These are phyloP conservation scores for Moricandia moricandioides DNA, from an alignment of 345 rosid species.

Conservation along the genomic window DNA sequence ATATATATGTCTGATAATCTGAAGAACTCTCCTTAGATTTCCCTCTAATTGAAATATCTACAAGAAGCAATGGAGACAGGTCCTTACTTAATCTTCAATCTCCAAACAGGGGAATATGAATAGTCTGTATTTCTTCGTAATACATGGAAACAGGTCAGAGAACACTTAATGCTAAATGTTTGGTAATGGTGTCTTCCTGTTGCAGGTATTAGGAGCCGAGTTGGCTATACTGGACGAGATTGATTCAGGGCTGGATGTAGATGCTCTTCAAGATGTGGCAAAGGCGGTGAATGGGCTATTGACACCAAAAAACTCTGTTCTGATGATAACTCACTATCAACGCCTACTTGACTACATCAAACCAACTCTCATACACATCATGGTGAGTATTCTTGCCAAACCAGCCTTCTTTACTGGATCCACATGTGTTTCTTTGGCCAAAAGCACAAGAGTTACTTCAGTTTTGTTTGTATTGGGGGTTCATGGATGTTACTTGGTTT, in stretches of 20 bases:
- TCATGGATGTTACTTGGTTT: constrained; percentile 29
- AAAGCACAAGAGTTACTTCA: not conserved
- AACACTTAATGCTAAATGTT: not conserved
- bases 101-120: not conserved
- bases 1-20: not conserved
- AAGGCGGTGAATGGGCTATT: constrained; percentile 86
- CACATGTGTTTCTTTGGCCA: not conserved
- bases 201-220: constrained; percentile 88
- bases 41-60: not conserved
- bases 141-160: not conserved
- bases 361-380: constrained; percentile 77
- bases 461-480: not conserved
- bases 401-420: constrained; percentile 2
- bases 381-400: constrained; percentile 51
- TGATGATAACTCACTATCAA: constrained; percentile 93
- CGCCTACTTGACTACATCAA: constrained; percentile 73
- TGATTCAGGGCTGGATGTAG: constrained; percentile 94
- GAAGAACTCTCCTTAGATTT: not conserved
- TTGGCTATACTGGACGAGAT: constrained; percentile 92
- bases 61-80: not conserved
- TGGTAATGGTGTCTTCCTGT: not conserved
- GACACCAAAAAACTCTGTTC: constrained; percentile 78
- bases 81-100: not conserved
- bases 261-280: constrained; percentile 92
- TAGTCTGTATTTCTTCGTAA: not conserved